phyloP scores from a whole-genome alignment of 805 yeast species.

The Lipomyces spencermartinsiae region DNA sequence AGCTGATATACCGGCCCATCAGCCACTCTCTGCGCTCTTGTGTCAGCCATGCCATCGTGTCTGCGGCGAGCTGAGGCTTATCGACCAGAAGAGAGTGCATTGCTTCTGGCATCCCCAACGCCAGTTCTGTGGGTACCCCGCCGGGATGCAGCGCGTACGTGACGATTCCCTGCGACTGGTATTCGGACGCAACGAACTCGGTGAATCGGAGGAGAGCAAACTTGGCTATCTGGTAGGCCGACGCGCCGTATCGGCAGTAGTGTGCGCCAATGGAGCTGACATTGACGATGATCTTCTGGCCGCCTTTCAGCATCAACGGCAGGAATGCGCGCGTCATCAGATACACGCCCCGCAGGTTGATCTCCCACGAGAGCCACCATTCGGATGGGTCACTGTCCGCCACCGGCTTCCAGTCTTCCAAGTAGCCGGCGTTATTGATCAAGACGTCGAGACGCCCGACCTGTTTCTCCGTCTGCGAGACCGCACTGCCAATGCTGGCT shows the following conservation, averaged over 20 bases:
- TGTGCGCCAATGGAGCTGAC: conserved; percentile 49
- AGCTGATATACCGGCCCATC: conserved; percentile 11
- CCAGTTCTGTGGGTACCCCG: conserved; percentile 13
- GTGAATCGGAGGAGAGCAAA: conserved; percentile 49
- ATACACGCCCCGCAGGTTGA: conserved; percentile 48
- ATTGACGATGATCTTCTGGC: conserved; percentile 46
- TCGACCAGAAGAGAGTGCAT: conserved; percentile 7
- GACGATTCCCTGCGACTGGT: conserved; percentile 56
- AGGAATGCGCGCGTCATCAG: conserved; percentile 43
- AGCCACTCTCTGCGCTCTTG: conserved; percentile 7
- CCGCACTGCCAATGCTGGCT: conserved; percentile 1
- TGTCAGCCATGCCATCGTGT: conserved; percentile 6
- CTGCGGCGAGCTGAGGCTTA: conserved; percentile 11
- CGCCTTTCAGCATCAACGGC: conserved; percentile 43
- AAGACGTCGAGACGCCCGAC: not conserved
- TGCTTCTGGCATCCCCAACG: conserved; percentile 6
- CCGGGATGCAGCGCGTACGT: conserved; percentile 13
- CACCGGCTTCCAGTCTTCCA: conserved; percentile 48
- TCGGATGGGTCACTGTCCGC: conserved; percentile 45
- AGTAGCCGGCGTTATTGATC: not conserved
- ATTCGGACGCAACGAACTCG: conserved; percentile 58
- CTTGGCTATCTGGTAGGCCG: conserved; percentile 50
- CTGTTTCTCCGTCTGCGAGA: conserved; percentile 3
- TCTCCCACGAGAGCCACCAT: conserved; percentile 47
- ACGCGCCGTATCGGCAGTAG: conserved; percentile 48